Base-by-base conservation (phyloP, 2,329 filamentous ascomycete genomes). In the Stachybotrys echinatus region DNA sequence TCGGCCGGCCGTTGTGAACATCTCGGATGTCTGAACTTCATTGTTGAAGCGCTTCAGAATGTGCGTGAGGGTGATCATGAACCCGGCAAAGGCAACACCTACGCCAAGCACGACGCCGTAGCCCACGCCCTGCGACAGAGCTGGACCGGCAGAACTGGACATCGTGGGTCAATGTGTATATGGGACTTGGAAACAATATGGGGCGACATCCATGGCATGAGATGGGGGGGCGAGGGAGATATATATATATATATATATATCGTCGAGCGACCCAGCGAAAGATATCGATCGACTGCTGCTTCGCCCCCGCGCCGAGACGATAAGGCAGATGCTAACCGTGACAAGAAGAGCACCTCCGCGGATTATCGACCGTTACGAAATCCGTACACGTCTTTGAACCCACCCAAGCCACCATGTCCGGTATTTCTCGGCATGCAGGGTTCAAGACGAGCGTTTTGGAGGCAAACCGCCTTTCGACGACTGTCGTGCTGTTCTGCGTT, bases 1-100 rank as follows among this genome's bases (percentile, higher is more conserved):
- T 54, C 92, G 79, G 18, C 90, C 90, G 46, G 91, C 91, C 0
- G 91, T 95, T 55, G 81, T 91, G 75, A 96, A 96, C 82, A 91
- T 94, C 71, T 96, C 91, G 0, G 88, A 92, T 0, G 92, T 96
- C 66, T 95, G 90, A 3, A 92, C 74, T 66, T 94, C 90, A 46
- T 68, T 65, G 58, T 71, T 72, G 58, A 70, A 81, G 63, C 83
- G 74, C 61, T 84, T 86, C 51, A 89, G 70, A 23, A 87, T 76
- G 67, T 84, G 85, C 2, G 85, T 89, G n/a, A 84, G 84, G 48
- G 81, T 48, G 57, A 74, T 67, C 85, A 88, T 89, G 53, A 85
- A 82, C 51, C 91, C 71, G 38, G 88, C 85, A 68, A 92, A 92
- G 22, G 80, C 76, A 59, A 87, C 83, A 19, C 88, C 88, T 17